phyloP scores from a whole-genome alignment of 1,284 basidiomycete genomes.

The Porogramme epimiltina region DNA sequence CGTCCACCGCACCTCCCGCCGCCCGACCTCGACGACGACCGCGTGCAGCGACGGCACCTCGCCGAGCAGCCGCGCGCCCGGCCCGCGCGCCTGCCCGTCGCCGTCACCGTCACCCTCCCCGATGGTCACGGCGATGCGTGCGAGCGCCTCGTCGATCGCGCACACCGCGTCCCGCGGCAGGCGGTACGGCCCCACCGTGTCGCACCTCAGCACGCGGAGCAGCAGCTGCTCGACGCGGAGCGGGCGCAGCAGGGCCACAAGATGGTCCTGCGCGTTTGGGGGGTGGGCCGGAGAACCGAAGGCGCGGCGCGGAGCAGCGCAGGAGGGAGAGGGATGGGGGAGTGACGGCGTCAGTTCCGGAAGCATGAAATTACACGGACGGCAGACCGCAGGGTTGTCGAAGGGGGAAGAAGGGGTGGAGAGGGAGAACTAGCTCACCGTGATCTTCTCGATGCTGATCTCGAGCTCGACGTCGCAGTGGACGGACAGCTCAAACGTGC shows the following conservation, averaged over 20 bases:
- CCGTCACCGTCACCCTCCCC: not conserved
- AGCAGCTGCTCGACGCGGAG: slow-evolving; percentile 7
- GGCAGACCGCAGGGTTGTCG: no score
- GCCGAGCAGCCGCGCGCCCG: not conserved
- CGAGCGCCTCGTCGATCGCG: slow-evolving; percentile 10
- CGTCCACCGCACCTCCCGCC: not conserved
- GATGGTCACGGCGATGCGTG: no score
- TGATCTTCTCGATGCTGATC: slow-evolving; percentile 6
- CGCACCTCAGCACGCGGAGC: slow-evolving; percentile 5
- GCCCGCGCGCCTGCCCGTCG: not conserved
- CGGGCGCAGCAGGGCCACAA: slow-evolving; percentile 5
- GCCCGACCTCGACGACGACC: not conserved
- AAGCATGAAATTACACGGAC: no score
- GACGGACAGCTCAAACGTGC: not conserved
- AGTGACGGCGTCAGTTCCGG: no score
- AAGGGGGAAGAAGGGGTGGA: no score
- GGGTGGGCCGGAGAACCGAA: no score
- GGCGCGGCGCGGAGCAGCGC: no score
- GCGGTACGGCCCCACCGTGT: slow-evolving; percentile 11
- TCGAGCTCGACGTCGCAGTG: slow-evolving; percentile 2
- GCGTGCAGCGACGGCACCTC: not conserved
- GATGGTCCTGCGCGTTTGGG: not conserved
- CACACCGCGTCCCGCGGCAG: slow-evolving; percentile 1
- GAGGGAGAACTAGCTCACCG: no score
- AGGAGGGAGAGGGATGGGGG: no score